Base-by-base conservation (phyloP, 495 filamentous ascomycete genomes). In the Trichoderma virens region DNA sequence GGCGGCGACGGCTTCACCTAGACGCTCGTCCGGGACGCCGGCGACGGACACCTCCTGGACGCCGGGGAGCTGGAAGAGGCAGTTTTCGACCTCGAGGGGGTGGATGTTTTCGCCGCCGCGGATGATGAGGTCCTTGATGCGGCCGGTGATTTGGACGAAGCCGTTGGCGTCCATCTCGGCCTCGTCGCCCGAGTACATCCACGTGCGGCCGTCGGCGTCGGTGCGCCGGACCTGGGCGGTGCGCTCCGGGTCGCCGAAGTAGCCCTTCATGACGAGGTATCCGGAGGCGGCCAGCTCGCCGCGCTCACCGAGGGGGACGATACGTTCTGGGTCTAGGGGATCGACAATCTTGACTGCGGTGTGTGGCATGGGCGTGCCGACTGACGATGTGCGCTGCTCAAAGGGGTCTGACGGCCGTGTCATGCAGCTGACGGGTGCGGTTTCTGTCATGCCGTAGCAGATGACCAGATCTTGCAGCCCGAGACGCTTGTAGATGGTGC, bases 361-460 rank as follows among this genome's bases (percentile, higher is more conserved):
- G 59, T 98, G 91, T 23, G 93, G 92, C 75, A 97, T 84, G 0
- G 88, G 78, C 34, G 81, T 75, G 0, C 94, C 94, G 0, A 97
- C 91, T 16, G 82, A 89, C 45, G 85, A 79, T 35, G 93, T 86
- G 9, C 94, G 79, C 70, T 91, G 90, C n/a, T 82, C 83, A 5
- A 93, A 77, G 1, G 92, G 88, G 70, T 97, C 94, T 43, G 86
- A 76, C 0, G 89, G 93, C 0, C 88, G 83, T 0, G 93, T 98
- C 93, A 97, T 97, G 56, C 84, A 85, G 45, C 85, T 89, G 0
- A 96, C 92, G n/a, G 94, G 94, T 59, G 85, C 88, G 0, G 94
- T 98, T 75, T 98, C 94, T 16, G 94, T 98, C 94, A 98, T 98
- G 41, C 92, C 94, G 74, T 98, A 98, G 79, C 94, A 97, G 68